These are phyloP conservation scores for Rubroboletus pulcherrimus DNA, from an alignment of 768 basidiomycete genomes.

Conservation along the genomic window DNA sequence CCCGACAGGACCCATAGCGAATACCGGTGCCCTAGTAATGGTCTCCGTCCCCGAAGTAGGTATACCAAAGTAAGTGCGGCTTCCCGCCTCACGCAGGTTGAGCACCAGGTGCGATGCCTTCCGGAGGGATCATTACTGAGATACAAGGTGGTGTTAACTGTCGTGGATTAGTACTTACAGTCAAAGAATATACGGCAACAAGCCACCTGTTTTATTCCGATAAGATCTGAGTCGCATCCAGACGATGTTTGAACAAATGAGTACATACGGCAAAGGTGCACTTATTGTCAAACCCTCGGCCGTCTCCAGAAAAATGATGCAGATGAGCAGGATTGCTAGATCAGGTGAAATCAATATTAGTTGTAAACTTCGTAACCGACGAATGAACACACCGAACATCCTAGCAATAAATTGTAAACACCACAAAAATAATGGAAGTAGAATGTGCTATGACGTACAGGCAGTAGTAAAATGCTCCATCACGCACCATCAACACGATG, in stretches of 20 bases:
- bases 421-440: background rate
- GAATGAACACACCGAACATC: background rate
- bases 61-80: background rate
- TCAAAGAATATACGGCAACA: background rate
- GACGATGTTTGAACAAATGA: background rate
- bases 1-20: background rate
- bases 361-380: background rate
- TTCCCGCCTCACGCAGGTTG: background rate
- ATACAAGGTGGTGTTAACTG: background rate
- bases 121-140: background rate
- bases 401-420: background rate
- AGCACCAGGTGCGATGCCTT: background rate
- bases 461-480: constrained; percentile 1
- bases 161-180: background rate
- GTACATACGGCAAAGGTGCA: background rate
- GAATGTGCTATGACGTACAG: background rate
- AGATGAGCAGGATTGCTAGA: background rate
- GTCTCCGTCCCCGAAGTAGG: background rate
- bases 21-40: background rate
- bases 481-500: constrained; percentile 2
- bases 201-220: background rate
- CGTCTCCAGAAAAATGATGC: background rate
- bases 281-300: background rate
- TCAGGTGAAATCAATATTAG: too few relatives aligned
- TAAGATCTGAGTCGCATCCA: background rate